phyloP scores from a whole-genome alignment of 164 flowering plant genomes.

The Aristolochia contorta region DNA sequence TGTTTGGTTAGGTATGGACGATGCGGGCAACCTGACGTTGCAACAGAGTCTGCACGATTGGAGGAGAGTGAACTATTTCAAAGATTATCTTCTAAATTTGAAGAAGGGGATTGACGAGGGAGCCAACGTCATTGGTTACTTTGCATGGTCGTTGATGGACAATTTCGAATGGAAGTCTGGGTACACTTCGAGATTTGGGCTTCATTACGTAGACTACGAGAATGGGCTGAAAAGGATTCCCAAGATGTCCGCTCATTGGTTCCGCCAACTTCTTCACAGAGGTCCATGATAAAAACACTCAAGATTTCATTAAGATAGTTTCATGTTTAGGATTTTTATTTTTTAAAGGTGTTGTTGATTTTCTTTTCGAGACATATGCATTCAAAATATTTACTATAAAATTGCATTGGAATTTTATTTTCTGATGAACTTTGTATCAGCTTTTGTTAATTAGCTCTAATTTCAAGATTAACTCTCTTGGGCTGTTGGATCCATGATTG shows the following conservation, averaged over 20 bases:
- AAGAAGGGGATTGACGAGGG: constrained; percentile 72
- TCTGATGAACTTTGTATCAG: no score
- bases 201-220: background rate
- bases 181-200: constrained; percentile 8
- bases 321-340: no score
- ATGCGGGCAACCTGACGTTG: constrained; percentile 64
- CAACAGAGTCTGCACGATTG: constrained; percentile 46
- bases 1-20: constrained; percentile 61
- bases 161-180: constrained; percentile 9
- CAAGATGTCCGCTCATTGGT: constrained; percentile 8
- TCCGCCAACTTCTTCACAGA: constrained; percentile 1
- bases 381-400: no score
- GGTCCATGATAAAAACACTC: no score
- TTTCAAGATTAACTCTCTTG: no score
- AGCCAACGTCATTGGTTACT: constrained; percentile 73
- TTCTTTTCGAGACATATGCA: no score
- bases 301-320: no score
- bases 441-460: no score
- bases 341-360: no score
- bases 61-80: constrained; percentile 52
- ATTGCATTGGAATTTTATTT: no score
- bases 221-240: constrained; percentile 3
- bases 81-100: constrained; percentile 36
- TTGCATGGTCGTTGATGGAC: constrained; percentile 37
- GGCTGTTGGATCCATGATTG: no score